Evolutionary conservation across 371 early-diverging fungal species (phyloP).

Genomic region (Rhizopus stolonifer): DNA sequence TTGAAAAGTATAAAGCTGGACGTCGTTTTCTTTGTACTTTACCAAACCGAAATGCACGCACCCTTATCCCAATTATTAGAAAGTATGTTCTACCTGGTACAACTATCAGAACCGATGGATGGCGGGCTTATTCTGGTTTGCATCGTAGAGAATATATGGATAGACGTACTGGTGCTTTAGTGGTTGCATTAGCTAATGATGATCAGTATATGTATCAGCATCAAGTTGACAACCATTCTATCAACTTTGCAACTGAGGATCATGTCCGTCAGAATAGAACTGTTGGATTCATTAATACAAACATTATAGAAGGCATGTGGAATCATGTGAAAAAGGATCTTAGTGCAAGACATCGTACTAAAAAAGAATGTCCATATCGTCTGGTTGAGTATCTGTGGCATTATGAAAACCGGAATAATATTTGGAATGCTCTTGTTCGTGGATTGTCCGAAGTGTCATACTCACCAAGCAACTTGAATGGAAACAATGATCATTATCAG

Average conservation of each 20-base stretch:
- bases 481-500: too few species aligned
- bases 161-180: background rate
- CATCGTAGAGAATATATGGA: background rate
- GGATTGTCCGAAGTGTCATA: too few species aligned
- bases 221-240: slow-evolving; percentile 2
- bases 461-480: too few species aligned
- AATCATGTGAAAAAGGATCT: background rate
- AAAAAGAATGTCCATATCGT: background rate
- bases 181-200: background rate
- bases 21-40: background rate
- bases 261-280: background rate
- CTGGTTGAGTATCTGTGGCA: slow-evolving; percentile 3
- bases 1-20: background rate
- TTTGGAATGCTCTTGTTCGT: too few species aligned
- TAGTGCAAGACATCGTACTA: background rate
- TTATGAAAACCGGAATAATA: too few species aligned
- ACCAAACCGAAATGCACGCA: background rate
- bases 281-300: background rate
- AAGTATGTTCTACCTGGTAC: background rate
- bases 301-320: slow-evolving; percentile 1
- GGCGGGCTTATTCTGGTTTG: background rate
- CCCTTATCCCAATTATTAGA: background rate
- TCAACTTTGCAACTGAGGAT: background rate
- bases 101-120: slow-evolving; percentile 5
- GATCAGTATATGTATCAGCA: background rate